Evolutionary conservation across 768 basidiomycete species (phyloP).

Genomic region (Termitomyces bulborhizus): DNA sequence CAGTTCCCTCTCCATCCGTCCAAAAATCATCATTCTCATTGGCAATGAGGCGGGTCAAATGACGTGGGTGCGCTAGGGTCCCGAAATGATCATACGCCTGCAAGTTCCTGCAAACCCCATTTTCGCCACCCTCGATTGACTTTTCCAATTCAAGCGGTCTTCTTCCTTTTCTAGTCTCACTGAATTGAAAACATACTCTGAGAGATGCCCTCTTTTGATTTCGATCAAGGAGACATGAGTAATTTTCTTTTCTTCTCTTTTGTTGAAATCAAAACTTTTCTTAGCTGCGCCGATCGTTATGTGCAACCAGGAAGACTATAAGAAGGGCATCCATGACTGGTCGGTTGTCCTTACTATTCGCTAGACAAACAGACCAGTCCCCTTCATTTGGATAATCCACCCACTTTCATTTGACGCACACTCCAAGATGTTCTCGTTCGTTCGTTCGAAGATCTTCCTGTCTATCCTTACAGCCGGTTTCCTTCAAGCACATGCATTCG

Average conservation of each 20-base stretch:
- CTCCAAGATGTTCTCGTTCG: background rate
- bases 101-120: background rate
- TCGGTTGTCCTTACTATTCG: background rate
- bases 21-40: background rate
- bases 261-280: background rate
- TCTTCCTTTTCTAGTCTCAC: background rate
- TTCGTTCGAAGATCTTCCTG: background rate
- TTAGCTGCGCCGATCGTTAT: background rate
- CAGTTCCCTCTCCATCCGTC: background rate
- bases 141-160: too few species aligned
- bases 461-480: constrained; percentile 3
- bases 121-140: background rate
- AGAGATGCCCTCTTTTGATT: background rate
- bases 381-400: background rate
- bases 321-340: background rate
- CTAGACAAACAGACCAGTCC: background rate
- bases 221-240: background rate
- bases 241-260: background rate
- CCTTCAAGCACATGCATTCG: constrained; percentile 19
- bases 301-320: background rate
- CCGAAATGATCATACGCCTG: background rate
- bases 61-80: background rate
- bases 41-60: background rate
- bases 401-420: background rate
- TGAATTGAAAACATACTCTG: background rate